Percentiles rank a stretch among this genome's conserved stretches.
These are phyloP conservation scores for Solanum acaule DNA, from an alignment of 257 asterid genomes.

Conservation along the genomic window DNA sequence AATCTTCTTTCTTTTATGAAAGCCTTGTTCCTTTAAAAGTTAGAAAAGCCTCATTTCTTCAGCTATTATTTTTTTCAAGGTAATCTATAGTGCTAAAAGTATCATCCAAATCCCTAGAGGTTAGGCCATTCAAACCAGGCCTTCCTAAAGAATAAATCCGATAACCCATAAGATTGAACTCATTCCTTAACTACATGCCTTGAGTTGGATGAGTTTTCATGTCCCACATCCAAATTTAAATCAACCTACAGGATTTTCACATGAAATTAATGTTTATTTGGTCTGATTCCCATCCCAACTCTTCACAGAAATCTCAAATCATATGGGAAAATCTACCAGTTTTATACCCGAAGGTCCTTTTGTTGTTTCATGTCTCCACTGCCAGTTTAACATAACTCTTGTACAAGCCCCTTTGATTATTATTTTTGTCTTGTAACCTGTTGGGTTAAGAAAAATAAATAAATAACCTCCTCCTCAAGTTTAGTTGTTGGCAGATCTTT, in stretches of 20 bases:
- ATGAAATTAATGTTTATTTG: neutral
- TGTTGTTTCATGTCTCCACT: neutral
- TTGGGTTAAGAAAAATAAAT: neutral
- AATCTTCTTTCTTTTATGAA: neutral
- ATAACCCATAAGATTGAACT: neutral
- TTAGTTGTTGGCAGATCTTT: neutral
- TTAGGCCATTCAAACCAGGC: neutral
- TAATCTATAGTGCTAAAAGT: neutral
- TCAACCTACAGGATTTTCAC: neutral
- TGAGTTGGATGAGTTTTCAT: neutral
- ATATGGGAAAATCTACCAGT: neutral
- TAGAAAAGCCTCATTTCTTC: neutral
- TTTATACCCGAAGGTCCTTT: neutral
- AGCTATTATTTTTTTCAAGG: neutral
- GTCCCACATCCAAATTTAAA: neutral
- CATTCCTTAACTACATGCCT: neutral
- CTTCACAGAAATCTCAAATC: neutral
- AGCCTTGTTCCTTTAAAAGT: neutral
- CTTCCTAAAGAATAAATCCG: neutral
- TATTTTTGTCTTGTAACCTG: neutral
- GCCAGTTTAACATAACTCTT: neutral
- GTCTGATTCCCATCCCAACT: neutral
- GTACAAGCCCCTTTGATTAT: neutral
- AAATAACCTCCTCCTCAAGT: neutral
- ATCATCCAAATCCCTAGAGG: neutral